Percentiles rank a stretch among this genome's conserved stretches.
Evolutionary conservation across 306 rosid species (phyloP).

Genomic region (Corylus avellana): DNA sequence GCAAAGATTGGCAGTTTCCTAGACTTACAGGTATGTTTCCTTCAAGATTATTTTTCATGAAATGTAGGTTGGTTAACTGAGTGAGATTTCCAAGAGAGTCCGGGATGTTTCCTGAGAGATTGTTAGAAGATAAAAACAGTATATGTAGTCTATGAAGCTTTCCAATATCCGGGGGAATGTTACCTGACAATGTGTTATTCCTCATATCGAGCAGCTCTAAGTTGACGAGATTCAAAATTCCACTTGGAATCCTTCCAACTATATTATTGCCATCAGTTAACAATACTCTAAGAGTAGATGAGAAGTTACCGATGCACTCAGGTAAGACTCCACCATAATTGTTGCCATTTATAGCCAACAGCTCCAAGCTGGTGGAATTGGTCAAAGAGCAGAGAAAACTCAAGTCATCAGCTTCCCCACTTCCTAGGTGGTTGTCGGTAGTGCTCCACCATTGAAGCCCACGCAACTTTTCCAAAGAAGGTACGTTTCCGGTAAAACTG

Average conservation of each 20-base stretch:
- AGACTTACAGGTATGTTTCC: not conserved
- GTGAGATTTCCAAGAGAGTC: not conserved
- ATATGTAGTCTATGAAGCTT: too few species aligned
- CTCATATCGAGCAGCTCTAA: not conserved
- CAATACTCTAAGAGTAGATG: not conserved
- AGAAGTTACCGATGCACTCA: not conserved
- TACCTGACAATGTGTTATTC: not conserved
- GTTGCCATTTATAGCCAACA: not conserved
- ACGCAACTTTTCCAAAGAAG: not conserved
- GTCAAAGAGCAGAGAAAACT: not conserved
- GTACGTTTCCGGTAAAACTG: not conserved
- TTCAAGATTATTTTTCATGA: too few species aligned
- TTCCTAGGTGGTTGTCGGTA: too few species aligned
- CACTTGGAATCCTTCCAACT: not conserved
- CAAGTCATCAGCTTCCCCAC: not conserved
- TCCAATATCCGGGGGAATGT: not conserved
- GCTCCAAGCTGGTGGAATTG: not conserved
- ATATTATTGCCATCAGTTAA: fast-evolving
- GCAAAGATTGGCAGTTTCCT: not conserved
- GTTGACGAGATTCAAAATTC: not conserved
- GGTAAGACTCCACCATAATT: not conserved
- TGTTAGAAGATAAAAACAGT: not conserved
- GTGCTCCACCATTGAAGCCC: too few species aligned
- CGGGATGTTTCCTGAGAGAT: not conserved
- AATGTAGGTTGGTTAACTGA: too few species aligned